Conservation (phyloP, 768 basidiomycete genomes). For the Lentinus tigrinus region DNA sequence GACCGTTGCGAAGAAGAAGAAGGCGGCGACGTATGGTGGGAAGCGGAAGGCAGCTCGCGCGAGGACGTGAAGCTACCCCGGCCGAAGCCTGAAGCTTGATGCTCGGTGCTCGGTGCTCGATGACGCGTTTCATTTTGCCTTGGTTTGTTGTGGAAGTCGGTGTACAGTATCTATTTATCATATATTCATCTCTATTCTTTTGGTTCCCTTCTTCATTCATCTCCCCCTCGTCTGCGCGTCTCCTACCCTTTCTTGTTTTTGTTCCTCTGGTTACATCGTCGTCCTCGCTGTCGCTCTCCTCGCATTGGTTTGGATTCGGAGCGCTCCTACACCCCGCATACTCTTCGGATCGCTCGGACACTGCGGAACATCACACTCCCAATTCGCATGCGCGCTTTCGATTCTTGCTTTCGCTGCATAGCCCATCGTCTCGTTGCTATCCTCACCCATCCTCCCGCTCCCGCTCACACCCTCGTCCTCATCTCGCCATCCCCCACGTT, state of each 20-base stretch:
- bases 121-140: background rate
- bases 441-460: background rate
- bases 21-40: background rate
- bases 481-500: background rate
- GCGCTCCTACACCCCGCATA: background rate
- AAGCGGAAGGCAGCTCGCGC: slow-evolving; percentile 1
- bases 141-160: background rate
- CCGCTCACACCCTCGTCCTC: background rate
- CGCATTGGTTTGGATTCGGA: background rate
- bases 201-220: background rate
- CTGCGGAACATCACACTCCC: background rate
- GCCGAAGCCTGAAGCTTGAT: background rate
- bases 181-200: background rate
- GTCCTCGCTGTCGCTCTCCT: background rate
- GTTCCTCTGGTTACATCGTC: background rate
- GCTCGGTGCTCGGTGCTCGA: background rate
- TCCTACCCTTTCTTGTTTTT: background rate
- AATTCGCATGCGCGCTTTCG: background rate
- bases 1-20: slow-evolving; percentile 3
- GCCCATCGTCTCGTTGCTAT: background rate
- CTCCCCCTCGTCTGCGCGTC: background rate
- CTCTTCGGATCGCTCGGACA: background rate
- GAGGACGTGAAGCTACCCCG: background rate
- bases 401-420: background rate
- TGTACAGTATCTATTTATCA: background rate